These are phyloP conservation scores for Aplosporella prunicola DNA, from an alignment of 2,329 filamentous ascomycete species.

Conservation along the genomic window DNA sequence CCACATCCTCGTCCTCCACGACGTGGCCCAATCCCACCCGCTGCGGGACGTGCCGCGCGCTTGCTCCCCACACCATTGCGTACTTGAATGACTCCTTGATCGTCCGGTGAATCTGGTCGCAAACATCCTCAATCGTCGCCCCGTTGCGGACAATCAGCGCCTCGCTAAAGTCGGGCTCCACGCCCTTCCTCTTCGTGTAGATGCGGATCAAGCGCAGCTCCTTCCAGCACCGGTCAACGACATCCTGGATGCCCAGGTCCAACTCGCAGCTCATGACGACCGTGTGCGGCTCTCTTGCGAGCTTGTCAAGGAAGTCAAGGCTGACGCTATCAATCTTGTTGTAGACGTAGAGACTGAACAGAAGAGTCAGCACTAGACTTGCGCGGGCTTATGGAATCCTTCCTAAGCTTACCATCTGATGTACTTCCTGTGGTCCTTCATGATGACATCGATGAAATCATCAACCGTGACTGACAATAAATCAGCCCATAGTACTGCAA, in stretches of 20 bases:
- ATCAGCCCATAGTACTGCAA: conserved; percentile 7
- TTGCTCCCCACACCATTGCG: conserved; percentile 94
- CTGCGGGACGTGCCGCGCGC: conserved; percentile 89
- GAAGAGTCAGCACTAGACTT: conserved; percentile 43
- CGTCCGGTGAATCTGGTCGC: conserved; percentile 85
- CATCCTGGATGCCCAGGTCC: conserved; percentile 84
- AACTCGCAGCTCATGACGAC: conserved; percentile 97
- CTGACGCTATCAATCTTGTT: conserved; percentile 98
- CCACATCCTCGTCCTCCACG: conserved; percentile 62
- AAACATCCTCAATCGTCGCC: conserved; percentile 91
- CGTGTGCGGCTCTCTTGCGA: conserved; percentile 87
- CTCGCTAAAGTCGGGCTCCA: conserved; percentile 81
- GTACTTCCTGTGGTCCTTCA: conserved; percentile 98
- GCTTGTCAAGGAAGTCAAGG: conserved; percentile 82
- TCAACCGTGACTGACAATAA: conserved; percentile 66
- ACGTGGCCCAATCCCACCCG: conserved; percentile 76
- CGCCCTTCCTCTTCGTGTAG: conserved; percentile 93
- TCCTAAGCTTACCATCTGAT: conserved; percentile 57
- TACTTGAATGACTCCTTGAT: conserved; percentile 99
- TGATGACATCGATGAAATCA: conserved; percentile 98
- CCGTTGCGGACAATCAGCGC: conserved; percentile 85
- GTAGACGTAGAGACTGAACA: conserved; percentile 80
- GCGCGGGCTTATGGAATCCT: background rate
- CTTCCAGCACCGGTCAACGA: conserved; percentile 90
- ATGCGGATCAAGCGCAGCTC: conserved; percentile 83